Evolutionary conservation across 768 basidiomycete species (phyloP).

Genomic region (Lentinula boryana): DNA sequence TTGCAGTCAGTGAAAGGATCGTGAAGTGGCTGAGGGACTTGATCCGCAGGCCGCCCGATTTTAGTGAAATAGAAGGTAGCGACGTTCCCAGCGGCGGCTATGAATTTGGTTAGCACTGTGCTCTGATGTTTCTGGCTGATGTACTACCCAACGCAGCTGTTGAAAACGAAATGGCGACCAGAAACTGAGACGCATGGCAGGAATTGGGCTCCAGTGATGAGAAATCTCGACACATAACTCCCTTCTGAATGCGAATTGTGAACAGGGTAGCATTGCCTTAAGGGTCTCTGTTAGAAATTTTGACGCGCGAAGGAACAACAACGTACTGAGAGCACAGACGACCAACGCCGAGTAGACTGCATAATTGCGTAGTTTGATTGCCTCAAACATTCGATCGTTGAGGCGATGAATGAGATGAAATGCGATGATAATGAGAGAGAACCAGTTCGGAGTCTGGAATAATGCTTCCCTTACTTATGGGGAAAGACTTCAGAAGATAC

Average conservation of each 20-base stretch:
- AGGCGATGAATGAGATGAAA: conserved; percentile 13
- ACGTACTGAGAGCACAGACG: conserved; percentile 7
- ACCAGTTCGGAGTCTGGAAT: conserved; percentile 12
- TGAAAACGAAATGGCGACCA: conserved; percentile 24
- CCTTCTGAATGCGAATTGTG: conserved; percentile 21
- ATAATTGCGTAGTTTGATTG: conserved; percentile 10
- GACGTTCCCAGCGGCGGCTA: neutral
- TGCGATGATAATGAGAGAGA: conserved; percentile 13
- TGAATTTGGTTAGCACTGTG: neutral
- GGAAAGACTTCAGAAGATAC: conserved; percentile 3
- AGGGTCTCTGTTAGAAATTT: neutral
- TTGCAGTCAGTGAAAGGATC: neutral
- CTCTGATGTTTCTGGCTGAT: neutral
- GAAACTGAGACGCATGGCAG: conserved; percentile 15
- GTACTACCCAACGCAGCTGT: conserved; percentile 5
- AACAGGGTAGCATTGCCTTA: conserved; percentile 16
- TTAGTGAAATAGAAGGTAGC: neutral
- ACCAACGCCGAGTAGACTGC: conserved; percentile 1
- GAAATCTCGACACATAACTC: conserved; percentile 25
- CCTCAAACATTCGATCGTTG: conserved; percentile 5
- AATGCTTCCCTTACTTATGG: conserved; percentile 4
- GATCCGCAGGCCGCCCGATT: neutral
- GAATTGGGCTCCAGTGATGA: conserved; percentile 11
- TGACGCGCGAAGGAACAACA: neutral
- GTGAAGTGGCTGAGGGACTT: neutral